Evolutionary conservation across 1,284 basidiomycete species (phyloP), one percentile per base, ranked within the genome.

Genomic region (Peniophora sp.): DNA sequence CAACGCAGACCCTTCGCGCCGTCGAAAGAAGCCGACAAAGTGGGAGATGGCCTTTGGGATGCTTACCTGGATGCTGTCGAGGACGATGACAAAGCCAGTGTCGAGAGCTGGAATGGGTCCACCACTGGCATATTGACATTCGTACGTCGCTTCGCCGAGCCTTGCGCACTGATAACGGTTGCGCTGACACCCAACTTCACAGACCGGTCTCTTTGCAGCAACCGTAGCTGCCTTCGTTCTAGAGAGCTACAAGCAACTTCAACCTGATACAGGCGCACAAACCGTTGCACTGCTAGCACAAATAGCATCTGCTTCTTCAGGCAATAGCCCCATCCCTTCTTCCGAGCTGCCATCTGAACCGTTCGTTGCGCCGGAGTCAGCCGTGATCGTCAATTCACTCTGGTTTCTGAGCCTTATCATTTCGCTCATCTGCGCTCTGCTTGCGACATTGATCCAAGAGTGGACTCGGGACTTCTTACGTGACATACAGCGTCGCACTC

Each of bases 171-270:
- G 1, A 15, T 17, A n/a, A 36, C 12, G 3, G 11, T 20, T 23
- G 2, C n/a, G n/a, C n/a, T n/a, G n/a, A n/a, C n/a, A n/a, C n/a
- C 18, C 9, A 47, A 12, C 35, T 3, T 12, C 9, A 34, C 49
- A 62, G 62, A 63, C 63, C 3, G 62, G 60, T 23, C 54, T 64
- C 1, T 64, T 62, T 51, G 61, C 64, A 27, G 58, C 61, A 1
- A 58, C 60, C 5, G 49, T 64, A 1, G 63, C 62, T 10, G 53
- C 59, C 3, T 61, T 64, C 45, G 48, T 62, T 9, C 39, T 61
- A 14, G 57, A 60, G 47, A 57, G 56, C 3, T 60, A 58, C 46
- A 32, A 53, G 32, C 55, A 49, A 18, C 54, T 65, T 3, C 56
- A 58, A 45, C 49, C 52, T 2, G 57, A 62, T 34, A 35, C 54